A percentile compares a stretch with the other conserved stretches of the same genome.
phyloP scores from a whole-genome alignment of 129 eudicot species.

The Flaveria bidentis region DNA sequence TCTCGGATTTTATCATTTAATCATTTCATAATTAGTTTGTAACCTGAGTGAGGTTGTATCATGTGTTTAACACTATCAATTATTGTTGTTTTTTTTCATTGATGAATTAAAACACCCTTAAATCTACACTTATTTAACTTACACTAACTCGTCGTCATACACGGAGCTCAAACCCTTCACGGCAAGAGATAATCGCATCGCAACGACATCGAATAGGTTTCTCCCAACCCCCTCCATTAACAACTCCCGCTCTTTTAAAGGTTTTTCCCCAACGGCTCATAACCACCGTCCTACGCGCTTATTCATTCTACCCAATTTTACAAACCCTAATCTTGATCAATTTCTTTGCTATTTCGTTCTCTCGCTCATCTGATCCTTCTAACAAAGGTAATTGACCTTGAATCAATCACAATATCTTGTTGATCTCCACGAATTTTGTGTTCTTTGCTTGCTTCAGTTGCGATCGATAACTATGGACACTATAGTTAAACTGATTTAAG shows the following conservation, averaged over 20 bases:
- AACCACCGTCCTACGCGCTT: not conserved
- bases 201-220: too few species aligned
- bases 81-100: too few species aligned
- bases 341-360: conserved; percentile 31
- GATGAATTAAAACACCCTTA: too few species aligned
- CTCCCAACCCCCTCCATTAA: too few species aligned
- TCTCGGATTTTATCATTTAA: too few species aligned
- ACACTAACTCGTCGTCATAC: too few species aligned
- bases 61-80: too few species aligned
- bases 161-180: too few species aligned
- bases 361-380: conserved; percentile 27
- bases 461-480: not conserved
- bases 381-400: conserved; percentile 28
- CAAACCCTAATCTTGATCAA: conserved; percentile 34
- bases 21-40: too few species aligned
- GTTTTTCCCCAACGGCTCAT: conserved; percentile 31
- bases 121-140: too few species aligned
- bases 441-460: conserved; percentile 11
- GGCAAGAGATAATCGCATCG: too few species aligned
- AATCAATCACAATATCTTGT: not conserved
- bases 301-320: not conserved
- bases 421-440: conserved; percentile 10
- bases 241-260: not conserved
- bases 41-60: too few species aligned
- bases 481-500: conserved; percentile 9